These are phyloP conservation scores for Coniochaeta ligniaria DNA, from an alignment of 2,329 filamentous ascomycete genomes.

Conservation along the genomic window DNA sequence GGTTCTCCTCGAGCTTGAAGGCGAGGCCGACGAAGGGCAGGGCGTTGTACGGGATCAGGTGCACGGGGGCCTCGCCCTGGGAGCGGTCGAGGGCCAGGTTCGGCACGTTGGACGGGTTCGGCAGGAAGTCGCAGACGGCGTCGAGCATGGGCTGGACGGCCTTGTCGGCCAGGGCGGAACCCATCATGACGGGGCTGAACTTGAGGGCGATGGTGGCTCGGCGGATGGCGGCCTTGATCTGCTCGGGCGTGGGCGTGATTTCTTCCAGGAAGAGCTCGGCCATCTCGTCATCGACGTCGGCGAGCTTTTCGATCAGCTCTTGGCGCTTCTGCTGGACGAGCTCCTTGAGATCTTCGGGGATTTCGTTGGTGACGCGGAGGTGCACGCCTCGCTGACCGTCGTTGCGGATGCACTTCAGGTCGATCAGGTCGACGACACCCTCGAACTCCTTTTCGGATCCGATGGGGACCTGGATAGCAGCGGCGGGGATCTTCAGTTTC, in stretches of 20 bases:
- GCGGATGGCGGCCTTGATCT: slow-evolving; percentile 90
- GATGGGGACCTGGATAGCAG: slow-evolving; percentile 91
- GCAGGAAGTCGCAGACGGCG: slow-evolving; percentile 91
- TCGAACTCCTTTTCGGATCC: slow-evolving; percentile 86
- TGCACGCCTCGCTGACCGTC: slow-evolving; percentile 76
- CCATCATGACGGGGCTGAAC: slow-evolving; percentile 95
- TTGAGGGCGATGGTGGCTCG: slow-evolving; percentile 81
- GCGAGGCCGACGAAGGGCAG: slow-evolving; percentile 91
- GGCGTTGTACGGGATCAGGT: slow-evolving; percentile 87
- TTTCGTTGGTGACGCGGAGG: slow-evolving; percentile 68
- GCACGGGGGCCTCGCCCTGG: slow-evolving; percentile 70
- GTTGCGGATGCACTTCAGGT: slow-evolving; percentile 91
- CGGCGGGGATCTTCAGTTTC: slow-evolving; percentile 88
- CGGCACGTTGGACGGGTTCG: slow-evolving; percentile 81
- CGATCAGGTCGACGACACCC: slow-evolving; percentile 86
- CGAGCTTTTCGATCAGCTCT: slow-evolving; percentile 86
- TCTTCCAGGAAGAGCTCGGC: slow-evolving; percentile 93
- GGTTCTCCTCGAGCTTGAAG: slow-evolving; percentile 98
- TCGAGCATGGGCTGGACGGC: slow-evolving; percentile 92
- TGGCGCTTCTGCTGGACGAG: slow-evolving; percentile 75
- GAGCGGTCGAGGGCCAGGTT: slow-evolving; percentile 84
- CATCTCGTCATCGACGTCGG: slow-evolving; percentile 96
- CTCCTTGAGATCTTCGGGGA: slow-evolving; percentile 72
- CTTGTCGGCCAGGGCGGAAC: slow-evolving; percentile 90
- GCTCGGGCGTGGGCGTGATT: slow-evolving; percentile 64